Evolutionary conservation across 2,329 filamentous ascomycete species (phyloP).

Genomic region (Fusarium sp.): DNA sequence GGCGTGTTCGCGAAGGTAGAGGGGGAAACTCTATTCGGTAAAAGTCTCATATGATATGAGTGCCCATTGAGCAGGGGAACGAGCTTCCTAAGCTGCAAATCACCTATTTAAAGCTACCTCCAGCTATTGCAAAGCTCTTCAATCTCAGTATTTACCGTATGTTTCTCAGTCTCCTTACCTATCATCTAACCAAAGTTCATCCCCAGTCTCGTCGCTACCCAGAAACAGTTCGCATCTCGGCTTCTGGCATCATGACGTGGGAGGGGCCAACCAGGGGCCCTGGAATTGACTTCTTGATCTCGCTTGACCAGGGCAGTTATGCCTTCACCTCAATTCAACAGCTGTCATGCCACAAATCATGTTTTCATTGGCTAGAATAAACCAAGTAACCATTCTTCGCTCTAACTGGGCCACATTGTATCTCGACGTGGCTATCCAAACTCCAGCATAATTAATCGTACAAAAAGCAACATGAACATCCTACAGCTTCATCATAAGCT

Average conservation of each 20-base stretch:
- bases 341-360: background rate
- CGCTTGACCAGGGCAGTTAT: background rate
- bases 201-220: background rate
- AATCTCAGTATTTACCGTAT: background rate
- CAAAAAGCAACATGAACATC: constrained; percentile 11
- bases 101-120: background rate
- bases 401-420: constrained; percentile 10
- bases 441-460: constrained; percentile 24
- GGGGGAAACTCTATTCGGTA: background rate
- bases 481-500: constrained; percentile 80
- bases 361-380: background rate
- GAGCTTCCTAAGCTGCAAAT: background rate
- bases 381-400: constrained; percentile 18
- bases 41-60: background rate
- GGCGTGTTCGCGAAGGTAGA: background rate
- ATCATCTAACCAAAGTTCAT: background rate
- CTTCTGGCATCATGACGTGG: background rate
- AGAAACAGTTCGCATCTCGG: background rate
- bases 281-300: background rate
- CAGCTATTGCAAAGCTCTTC: background rate
- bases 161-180: background rate
- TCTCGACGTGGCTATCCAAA: constrained; percentile 13
- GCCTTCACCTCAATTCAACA: background rate
- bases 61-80: background rate
- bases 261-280: background rate